Evolutionary conservation across 768 basidiomycete genomes (phyloP), one percentile per base, ranked within the genome.

Genomic region (Cytidiella melzeri): DNA sequence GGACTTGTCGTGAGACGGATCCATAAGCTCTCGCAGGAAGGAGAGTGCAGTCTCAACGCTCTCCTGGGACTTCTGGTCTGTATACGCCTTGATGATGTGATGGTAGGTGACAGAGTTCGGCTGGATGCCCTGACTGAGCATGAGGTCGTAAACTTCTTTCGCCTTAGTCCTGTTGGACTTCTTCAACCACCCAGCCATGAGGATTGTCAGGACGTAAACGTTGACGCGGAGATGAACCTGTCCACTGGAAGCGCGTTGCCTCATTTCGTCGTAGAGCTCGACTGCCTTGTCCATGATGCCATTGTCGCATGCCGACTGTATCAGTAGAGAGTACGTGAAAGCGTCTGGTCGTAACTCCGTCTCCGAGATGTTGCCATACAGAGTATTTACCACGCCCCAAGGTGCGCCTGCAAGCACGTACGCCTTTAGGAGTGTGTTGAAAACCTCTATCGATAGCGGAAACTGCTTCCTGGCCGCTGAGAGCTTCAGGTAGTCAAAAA

Each of bases 331-430:
- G 63, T 85, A 95, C 0, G 87, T 83, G 56, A 75, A 72, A 4
- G 57, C 63, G 55, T 85, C 77, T 0, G 90, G 86, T 34, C 71
- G 70, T 13, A 84, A 61, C 3, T 75, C 74, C 5, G 70, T 61
- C 30, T 67, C 58, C 49, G 70, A 64, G 48, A 91, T 67, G 46
- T 71, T 74, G 39, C 73, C 68, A 66, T 92, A 92, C 28, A 89
- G 60, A 3, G 69, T 63, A 23, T 78, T 69, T 36, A 92, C 83
- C 23, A 79, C 63, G 26, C 65, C 64, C 56, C 86, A 87, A 0
- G 93, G 91, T 2, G 89, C 80, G 21, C 87, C 90, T 28, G 89
- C 76, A 41, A 85, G 70, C 46, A 95, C 78, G 59, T 90, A 87
- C 2, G 91, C 90, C 65, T 89, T 90, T 56, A 95, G 68, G 21